phyloP scores from a whole-genome alignment of 1,284 basidiomycete species.

The Porodaedalea pini region DNA sequence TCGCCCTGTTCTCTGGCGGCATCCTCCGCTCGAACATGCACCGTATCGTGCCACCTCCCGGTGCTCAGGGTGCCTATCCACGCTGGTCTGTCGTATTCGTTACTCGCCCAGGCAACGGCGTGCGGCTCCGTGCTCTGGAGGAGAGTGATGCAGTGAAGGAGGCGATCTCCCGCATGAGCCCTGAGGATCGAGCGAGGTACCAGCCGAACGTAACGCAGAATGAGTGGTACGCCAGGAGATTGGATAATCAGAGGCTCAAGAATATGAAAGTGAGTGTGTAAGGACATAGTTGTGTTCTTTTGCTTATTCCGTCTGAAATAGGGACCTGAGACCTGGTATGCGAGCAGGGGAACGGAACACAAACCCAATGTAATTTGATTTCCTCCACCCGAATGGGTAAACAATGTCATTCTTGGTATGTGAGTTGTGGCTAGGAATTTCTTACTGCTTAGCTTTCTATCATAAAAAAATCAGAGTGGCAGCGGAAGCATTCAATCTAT shows the following conservation, averaged over 20 bases:
- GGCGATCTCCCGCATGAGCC: not conserved
- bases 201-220: conserved; percentile 41
- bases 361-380: conserved; percentile 18
- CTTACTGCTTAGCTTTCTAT: too few relatives aligned
- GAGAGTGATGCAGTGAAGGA: conserved; percentile 35
- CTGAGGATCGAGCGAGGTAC: conserved; percentile 26
- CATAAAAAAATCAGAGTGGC: too few relatives aligned
- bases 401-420: too few relatives aligned
- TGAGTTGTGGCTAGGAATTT: too few relatives aligned
- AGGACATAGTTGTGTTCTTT: too few relatives aligned
- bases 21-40: conserved; percentile 56
- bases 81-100: conserved; percentile 65
- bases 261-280: conserved; percentile 42
- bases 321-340: conserved; percentile 36
- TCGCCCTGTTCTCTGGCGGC: conserved; percentile 55
- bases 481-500: too few relatives aligned
- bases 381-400: too few relatives aligned
- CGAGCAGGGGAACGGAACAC: conserved; percentile 36
- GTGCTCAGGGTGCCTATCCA: conserved; percentile 44
- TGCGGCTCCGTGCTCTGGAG: conserved; percentile 42
- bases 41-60: conserved; percentile 34
- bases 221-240: conserved; percentile 47
- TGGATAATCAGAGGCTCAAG: conserved; percentile 42
- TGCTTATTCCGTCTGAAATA: conserved; percentile 12
- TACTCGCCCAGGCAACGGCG: conserved; percentile 52